Evolutionary conservation across 352 stramenopile species (phyloP).

Genomic region (Globisporangium acanthophoron): DNA sequence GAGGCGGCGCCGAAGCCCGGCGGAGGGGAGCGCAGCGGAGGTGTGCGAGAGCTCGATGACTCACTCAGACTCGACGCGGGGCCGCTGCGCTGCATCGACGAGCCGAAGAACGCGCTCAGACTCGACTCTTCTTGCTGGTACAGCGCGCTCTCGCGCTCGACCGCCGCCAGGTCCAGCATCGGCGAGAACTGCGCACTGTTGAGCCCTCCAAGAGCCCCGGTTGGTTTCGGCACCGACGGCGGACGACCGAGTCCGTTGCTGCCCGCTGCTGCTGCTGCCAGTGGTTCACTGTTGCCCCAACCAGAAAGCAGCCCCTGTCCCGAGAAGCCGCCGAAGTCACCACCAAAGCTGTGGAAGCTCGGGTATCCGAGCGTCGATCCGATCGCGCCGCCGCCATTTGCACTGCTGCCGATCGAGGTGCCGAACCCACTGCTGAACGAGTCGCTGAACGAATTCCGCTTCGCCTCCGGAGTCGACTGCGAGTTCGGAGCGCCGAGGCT

Average conservation of each 20-base stretch:
- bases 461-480: constrained; percentile 13
- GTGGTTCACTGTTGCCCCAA: constrained; percentile 35
- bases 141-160: constrained; percentile 57
- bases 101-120: constrained; percentile 59
- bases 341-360: constrained; percentile 61
- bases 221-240: constrained; percentile 8
- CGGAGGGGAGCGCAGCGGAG: constrained; percentile 20
- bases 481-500: constrained; percentile 17
- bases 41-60: constrained; percentile 20
- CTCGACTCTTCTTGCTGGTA: constrained; percentile 74
- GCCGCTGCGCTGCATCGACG: constrained; percentile 14
- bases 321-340: constrained; percentile 34
- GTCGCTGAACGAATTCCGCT: constrained; percentile 9
- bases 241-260: constrained; percentile 8
- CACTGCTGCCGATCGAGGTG: neutral
- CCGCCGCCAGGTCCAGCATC: constrained; percentile 63
- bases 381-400: constrained; percentile 10
- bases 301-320: constrained; percentile 33
- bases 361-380: constrained; percentile 49
- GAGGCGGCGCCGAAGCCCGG: constrained; percentile 16
- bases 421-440: constrained; percentile 14
- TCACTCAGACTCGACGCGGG: constrained; percentile 10
- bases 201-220: constrained; percentile 1
- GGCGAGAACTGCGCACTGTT: constrained; percentile 23
- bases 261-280: constrained; percentile 6